Evolutionary conservation across 495 filamentous ascomycete species (phyloP), one percentile per base, ranked within the genome.

Genomic region (Neurospora sp.): DNA sequence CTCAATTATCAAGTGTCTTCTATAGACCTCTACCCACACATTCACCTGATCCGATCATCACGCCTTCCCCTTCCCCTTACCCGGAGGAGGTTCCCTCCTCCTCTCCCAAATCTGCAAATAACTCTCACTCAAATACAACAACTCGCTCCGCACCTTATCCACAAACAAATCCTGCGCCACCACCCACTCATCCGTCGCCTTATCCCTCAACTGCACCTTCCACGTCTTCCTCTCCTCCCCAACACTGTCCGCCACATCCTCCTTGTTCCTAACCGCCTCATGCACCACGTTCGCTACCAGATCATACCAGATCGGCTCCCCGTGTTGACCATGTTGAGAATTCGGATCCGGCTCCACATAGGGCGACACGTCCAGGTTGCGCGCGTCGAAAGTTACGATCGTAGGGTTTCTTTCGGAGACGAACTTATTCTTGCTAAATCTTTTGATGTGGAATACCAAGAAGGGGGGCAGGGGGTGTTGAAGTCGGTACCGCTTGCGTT

Each of bases 51-150:
- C 20, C 41, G 14, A 37, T 38, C 39, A 39, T 71, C 41, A 70
- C 38, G 48, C 75, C 73, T 54, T 78, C 71, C 70, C 76, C 73
- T 81, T 79, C 69, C 81, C 81, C 74, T 77, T 80, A 11, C 41
- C 40, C 35, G 11, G 23, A 3, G 72, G 73, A 71, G 79, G 75
- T 71, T 84, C 81, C 80, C 88, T 91, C 83, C 96, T 88, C 81
- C 92, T 87, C 86, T 99, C 96, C 96, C 96, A 99, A 71, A 99
- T 89, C 89, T 98, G 96, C 76, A 98, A 79, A 84, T 97, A 98
- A 54, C 90, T 93, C 86, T 99, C 96, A 39, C 93, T 92, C 2
- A 95, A 92, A 79, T 96, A 97, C 77, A 99, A 79, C 76, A 95
- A 87, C 85, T 98, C 95, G 74, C 86, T 91, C 78, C 93, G 90